Conservation (phyloP, 148 eudicot species). For the Chenopodium formosanum region DNA sequence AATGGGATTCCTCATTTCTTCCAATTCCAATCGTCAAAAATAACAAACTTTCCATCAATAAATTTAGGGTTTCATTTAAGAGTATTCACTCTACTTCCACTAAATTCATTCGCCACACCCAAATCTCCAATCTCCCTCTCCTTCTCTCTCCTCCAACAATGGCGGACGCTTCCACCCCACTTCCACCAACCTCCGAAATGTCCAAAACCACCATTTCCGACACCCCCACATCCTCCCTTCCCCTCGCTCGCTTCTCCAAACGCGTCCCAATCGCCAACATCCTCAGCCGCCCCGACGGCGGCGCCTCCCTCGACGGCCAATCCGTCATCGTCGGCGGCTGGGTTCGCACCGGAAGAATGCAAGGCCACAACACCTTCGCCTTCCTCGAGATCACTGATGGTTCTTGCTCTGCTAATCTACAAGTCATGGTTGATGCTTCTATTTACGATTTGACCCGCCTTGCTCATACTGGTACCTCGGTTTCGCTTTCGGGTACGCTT, state of each 20-base stretch:
- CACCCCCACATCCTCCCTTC: conserved; percentile 13
- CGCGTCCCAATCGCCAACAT: conserved; percentile 59
- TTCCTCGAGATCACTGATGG: conserved; percentile 87
- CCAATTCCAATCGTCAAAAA: too few relatives aligned
- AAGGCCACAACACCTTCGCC: conserved; percentile 69
- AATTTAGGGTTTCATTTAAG: too few relatives aligned
- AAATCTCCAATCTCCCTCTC: not conserved
- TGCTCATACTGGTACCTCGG: conserved; percentile 58
- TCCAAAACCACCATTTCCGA: conserved; percentile 23
- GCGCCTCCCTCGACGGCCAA: conserved; percentile 65
- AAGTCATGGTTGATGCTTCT: conserved; percentile 55
- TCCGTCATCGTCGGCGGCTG: conserved; percentile 66
- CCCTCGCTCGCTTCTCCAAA: conserved; percentile 58
- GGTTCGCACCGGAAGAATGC: conserved; percentile 89
- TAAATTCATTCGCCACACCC: not conserved
- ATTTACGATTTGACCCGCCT: conserved; percentile 41
- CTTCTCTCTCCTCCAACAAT: not conserved
- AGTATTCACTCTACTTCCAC: too few relatives aligned
- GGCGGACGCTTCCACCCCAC: conserved; percentile 12
- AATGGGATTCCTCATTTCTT: too few relatives aligned
- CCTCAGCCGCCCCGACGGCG: conserved; percentile 60
- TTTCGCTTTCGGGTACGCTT: conserved; percentile 55
- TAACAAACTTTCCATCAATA: too few relatives aligned
- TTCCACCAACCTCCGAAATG: conserved; percentile 30
- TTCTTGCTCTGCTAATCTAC: conserved; percentile 66